Percentiles rank a stretch among this genome's conserved stretches.
Evolutionary conservation across 169 alveolate genomes (phyloP).

Genomic region (Miamiensis avidus): DNA sequence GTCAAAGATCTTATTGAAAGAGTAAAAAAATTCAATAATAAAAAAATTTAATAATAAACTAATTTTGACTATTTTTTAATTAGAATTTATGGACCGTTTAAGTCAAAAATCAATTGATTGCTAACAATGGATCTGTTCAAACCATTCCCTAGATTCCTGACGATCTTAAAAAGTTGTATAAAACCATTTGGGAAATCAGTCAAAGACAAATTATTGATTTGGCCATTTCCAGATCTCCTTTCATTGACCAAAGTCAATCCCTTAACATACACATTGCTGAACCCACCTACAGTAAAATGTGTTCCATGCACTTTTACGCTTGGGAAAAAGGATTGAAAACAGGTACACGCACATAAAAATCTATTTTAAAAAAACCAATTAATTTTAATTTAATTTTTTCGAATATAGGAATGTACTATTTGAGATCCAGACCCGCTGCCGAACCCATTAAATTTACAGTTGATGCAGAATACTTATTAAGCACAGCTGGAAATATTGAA

Average conservation of each 20-base stretch:
- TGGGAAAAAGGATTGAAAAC: conserved; percentile 98
- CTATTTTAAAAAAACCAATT: background rate
- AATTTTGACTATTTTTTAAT: no score
- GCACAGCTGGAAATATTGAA: conserved; percentile 55
- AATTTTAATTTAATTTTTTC: background rate
- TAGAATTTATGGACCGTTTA: conserved; percentile 93
- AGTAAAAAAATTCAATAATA: background rate
- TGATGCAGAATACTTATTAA: conserved; percentile 76
- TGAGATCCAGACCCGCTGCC: conserved; percentile 97
- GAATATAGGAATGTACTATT: conserved; percentile 91
- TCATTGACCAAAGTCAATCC: conserved; percentile 94
- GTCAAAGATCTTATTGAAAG: conserved; percentile 94
- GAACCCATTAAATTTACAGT: conserved; percentile 98
- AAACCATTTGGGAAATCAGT: conserved; percentile 99
- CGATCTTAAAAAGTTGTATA: conserved; percentile 88
- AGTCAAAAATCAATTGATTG: conserved; percentile 94
- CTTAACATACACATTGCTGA: conserved; percentile 95
- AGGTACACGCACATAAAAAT: conserved; percentile 23
- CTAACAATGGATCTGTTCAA: conserved; percentile 95
- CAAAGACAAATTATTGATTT: conserved; percentile 95
- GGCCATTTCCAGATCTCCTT: conserved; percentile 97
- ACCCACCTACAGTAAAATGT: conserved; percentile 94
- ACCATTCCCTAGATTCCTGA: conserved; percentile 92
- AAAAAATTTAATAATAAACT: no score
- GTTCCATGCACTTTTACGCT: conserved; percentile 98